Base-by-base conservation (phyloP, 2,329 filamentous ascomycete genomes). In the Aspergillus unguis region DNA sequence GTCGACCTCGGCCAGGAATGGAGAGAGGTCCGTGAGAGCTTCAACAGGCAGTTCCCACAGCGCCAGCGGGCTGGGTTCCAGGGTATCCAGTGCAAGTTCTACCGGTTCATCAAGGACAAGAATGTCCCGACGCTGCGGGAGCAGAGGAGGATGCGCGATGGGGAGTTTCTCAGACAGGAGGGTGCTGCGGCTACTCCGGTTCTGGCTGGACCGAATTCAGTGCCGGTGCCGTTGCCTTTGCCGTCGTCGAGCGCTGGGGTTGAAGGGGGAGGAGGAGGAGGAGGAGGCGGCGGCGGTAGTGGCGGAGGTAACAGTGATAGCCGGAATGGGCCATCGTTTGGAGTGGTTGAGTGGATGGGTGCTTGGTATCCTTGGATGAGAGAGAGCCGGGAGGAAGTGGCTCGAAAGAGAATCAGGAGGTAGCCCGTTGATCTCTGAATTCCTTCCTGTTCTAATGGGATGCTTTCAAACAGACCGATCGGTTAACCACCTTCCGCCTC, bases 61-160 rank as follows among this genome's bases (percentile, higher is more conserved):
- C 68, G 70, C 11, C 71, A 71, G 57, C 64, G 70, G 25, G 64
- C 70, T 10, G 69, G 69, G 4, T 75, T 75, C 59, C 70, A 73
- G 54, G 76, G 75, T 0, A 74, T 78, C 23, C 75, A 78, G 60
- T 78, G 76, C 68, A 76, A 76, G 55, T 77, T 75, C 59, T 78
- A 78, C 60, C 72, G 76, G n/a, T 71, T 76, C 51, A 73, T 77
- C 51, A 71, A 71, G 53, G 69, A 73, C 50, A 71, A 75, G 57
- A 71, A 70, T 42, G 72, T 75, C 55, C 72, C 73, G 1, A 75
- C 74, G 5, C 60, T 77, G 11, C 67, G 75, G 31, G 69, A 74
- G 54, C 74, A 77, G 58, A 59, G 69, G 17, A 65, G 69, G 3
- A 66, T 71, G 64, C 70, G 67, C 6, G 70, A 71, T 59, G 69